Percentiles rank a stretch among this genome's conserved stretches.
These are phyloP conservation scores for Candida michaelii DNA, from an alignment of 805 yeast genomes.

Conservation along the genomic window DNA sequence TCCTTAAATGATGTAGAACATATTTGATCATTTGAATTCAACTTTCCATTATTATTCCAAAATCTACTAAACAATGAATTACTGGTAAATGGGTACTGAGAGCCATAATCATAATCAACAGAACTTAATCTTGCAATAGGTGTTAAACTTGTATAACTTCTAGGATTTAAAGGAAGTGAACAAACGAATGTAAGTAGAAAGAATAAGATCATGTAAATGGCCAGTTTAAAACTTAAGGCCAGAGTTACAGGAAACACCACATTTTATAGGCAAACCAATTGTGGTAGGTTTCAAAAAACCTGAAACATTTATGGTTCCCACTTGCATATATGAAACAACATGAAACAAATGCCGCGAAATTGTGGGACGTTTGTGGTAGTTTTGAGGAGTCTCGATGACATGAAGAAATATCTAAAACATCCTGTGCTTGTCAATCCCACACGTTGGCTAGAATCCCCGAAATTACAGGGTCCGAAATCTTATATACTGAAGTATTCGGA, in stretches of 20 bases:
- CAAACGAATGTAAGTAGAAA: not conserved
- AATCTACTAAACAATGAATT: slow-evolving; percentile 12
- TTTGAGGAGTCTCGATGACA: not conserved
- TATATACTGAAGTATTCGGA: slow-evolving; percentile 18
- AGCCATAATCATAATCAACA: not conserved
- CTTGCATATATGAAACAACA: slow-evolving; percentile 2
- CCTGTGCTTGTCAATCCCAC: slow-evolving; percentile 32
- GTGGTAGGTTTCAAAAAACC: not conserved
- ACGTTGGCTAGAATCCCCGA: slow-evolving; percentile 24
- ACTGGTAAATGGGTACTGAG: not conserved
- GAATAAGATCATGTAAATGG: not conserved
- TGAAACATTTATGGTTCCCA: not conserved
- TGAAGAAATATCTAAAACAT: slow-evolving; percentile 22
- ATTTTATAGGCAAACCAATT: not conserved
- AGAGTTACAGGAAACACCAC: not conserved
- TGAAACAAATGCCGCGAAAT: not conserved
- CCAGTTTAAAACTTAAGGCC: too few relatives aligned
- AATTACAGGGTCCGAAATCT: slow-evolving; percentile 20
- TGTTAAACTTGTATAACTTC: not conserved
- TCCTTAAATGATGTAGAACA: slow-evolving; percentile 15
- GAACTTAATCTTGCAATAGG: not conserved
- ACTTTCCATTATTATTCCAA: slow-evolving; percentile 17
- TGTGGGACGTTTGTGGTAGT: too few relatives aligned
- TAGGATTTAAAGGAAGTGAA: not conserved
- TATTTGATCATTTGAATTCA: slow-evolving; percentile 20